Evolutionary conservation across 495 filamentous ascomycete genomes (phyloP), one percentile per base, ranked within the genome.

Genomic region (Tuber borchii): DNA sequence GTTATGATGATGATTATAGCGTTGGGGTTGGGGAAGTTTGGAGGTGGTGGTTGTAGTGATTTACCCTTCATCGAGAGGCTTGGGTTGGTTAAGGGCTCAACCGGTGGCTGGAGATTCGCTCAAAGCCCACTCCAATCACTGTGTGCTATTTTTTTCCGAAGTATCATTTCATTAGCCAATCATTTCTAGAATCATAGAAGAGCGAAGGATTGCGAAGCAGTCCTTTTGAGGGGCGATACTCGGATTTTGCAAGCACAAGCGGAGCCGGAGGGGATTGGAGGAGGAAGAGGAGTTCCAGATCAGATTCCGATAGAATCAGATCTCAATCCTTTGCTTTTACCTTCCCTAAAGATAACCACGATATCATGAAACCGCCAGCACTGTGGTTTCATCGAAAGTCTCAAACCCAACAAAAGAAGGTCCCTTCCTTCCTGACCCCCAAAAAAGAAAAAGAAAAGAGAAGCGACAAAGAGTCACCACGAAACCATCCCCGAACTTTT

Each of bases 61-160:
- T 65, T 65, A 65, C 56, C 56, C 56, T 65, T 65, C 56, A 65
- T 65, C 56, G 56, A 65, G 31, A 65, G 56, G 56, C 56, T 65
- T 65, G 56, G 51, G 56, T 65, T 65, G 56, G 56, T 34, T 31
- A 65, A 65, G 26, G 56, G 56, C 4, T 65, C 56, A 65, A 34
- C 56, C 56, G 6, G 56, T 65, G 56, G 56, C 56, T 65, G 56
- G 56, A 34, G 56, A 34, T 65, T 65, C 56, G 56, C 1, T 26
- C 26, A 65, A 65, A 31, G 56, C 56, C 31, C 31, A 4, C 14
- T 34, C 56, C 56, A 65, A 34, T 65, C 56, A 34, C 14, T 2
- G 3, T 34, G 34, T 0, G 56, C 26, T 65, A 12, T 65, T 19
- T 34, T 3, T 31, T 65, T 31, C 26, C 26, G 2, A 65, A 65